These are phyloP conservation scores for Metschnikowia cubensis DNA, from an alignment of 805 yeast species.

Conservation along the genomic window DNA sequence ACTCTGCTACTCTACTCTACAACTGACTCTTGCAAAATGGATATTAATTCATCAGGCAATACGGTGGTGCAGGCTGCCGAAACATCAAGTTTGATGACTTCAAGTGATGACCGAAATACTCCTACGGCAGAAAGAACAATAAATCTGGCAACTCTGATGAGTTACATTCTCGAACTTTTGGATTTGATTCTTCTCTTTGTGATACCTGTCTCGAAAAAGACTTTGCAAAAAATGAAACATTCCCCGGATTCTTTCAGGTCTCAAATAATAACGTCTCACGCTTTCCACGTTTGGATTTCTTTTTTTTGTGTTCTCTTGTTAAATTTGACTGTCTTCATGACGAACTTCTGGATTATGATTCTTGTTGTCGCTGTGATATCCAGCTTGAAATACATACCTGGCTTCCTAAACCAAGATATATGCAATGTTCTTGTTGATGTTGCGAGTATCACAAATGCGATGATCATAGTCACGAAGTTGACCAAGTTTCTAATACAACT, in stretches of 20 bases:
- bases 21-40: background rate
- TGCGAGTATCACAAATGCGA: slow-evolving; percentile 23
- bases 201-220: slow-evolving; percentile 8
- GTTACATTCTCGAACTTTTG: background rate
- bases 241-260: background rate
- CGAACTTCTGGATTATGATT: background rate
- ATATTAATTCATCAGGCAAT: slow-evolving; percentile 3
- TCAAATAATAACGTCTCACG: slow-evolving; percentile 16
- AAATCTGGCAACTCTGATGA: background rate
- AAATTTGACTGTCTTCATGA: slow-evolving; percentile 4
- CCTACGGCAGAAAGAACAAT: too few species aligned
- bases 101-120: background rate
- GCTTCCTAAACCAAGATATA: slow-evolving; percentile 10
- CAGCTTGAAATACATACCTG: background rate
- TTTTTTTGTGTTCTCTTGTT: slow-evolving; percentile 2
- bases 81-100: slow-evolving; percentile 4
- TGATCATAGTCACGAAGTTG: slow-evolving; percentile 25
- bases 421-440: slow-evolving; percentile 3
- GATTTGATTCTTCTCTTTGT: slow-evolving; percentile 6
- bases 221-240: background rate
- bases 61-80: slow-evolving; percentile 2
- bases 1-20: slow-evolving; percentile 1
- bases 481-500: slow-evolving; percentile 24
- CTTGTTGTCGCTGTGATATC: slow-evolving; percentile 1
- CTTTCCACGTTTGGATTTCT: slow-evolving; percentile 12